These are phyloP conservation scores for Panaeolus cyanescens DNA, from an alignment of 768 basidiomycete genomes.

Conservation along the genomic window DNA sequence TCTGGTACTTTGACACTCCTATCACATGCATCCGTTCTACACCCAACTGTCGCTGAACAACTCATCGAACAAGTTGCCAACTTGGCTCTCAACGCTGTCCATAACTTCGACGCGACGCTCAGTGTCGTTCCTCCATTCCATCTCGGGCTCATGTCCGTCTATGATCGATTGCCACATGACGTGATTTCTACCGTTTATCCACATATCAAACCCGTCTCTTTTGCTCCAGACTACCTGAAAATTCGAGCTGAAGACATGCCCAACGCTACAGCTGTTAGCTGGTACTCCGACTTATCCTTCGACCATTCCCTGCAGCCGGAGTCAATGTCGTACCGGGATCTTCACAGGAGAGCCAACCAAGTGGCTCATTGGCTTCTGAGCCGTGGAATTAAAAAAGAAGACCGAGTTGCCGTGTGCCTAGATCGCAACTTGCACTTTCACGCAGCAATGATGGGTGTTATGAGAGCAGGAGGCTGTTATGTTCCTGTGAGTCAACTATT, in stretches of 20 bases:
- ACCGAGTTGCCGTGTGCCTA: slow-evolving; percentile 48
- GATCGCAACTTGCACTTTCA: slow-evolving; percentile 44
- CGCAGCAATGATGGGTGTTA: slow-evolving; percentile 41
- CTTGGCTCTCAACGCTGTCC: slow-evolving; percentile 17
- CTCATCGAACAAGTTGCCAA: slow-evolving; percentile 25
- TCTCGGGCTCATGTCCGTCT: slow-evolving; percentile 25
- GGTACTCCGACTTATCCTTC: slow-evolving; percentile 23
- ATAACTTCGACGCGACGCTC: slow-evolving; percentile 12
- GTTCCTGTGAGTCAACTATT: slow-evolving; percentile 40
- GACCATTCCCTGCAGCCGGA: slow-evolving; percentile 24
- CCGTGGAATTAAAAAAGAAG: slow-evolving; percentile 34
- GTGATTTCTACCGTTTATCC: slow-evolving; percentile 22
- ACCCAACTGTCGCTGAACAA: slow-evolving; percentile 26
- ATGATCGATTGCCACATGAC: slow-evolving; percentile 22
- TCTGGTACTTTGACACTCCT: slow-evolving; percentile 14
- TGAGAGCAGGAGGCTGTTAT: slow-evolving; percentile 53
- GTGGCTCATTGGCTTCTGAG: slow-evolving; percentile 43
- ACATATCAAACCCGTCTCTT: slow-evolving; percentile 19
- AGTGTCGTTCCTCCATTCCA: slow-evolving; percentile 14
- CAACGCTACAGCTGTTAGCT: slow-evolving; percentile 24
- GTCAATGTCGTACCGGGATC: slow-evolving; percentile 35
- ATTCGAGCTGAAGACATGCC: slow-evolving; percentile 24
- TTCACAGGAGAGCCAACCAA: slow-evolving; percentile 38
- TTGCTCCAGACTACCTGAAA: slow-evolving; percentile 31
- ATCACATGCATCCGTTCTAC: slow-evolving; percentile 16